Conservation (phyloP, 148 eudicot species). For the Linanthus parryae region DNA sequence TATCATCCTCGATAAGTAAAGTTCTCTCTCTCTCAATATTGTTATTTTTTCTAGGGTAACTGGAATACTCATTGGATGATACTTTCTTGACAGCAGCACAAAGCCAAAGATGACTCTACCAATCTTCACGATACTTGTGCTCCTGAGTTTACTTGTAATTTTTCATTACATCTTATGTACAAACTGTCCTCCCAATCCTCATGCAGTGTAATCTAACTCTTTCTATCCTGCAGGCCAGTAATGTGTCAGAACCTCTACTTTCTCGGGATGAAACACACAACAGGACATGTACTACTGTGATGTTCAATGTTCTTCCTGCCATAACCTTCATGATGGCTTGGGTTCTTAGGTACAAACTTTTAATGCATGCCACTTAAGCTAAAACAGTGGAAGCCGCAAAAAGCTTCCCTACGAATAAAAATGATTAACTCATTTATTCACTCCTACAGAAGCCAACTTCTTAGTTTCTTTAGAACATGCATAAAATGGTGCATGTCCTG, state of each 20-base stretch:
- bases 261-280: constrained; percentile 79
- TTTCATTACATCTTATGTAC: background rate
- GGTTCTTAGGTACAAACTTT: constrained; percentile 38
- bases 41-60: background rate
- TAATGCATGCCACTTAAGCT: too few relatives aligned
- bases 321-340: constrained; percentile 86
- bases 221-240: constrained; percentile 50
- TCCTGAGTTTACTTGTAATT: constrained; percentile 68
- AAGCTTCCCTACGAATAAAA: too few relatives aligned
- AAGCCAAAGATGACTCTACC: constrained; percentile 74
- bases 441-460: too few relatives aligned
- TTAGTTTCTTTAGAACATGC: background rate
- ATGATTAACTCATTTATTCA: too few relatives aligned
- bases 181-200: background rate
- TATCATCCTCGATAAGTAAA: constrained; percentile 60
- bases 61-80: background rate
- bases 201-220: background rate
- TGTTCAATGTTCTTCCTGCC: constrained; percentile 79
- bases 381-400: too few relatives aligned
- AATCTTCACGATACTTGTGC: constrained; percentile 54
- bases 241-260: constrained; percentile 78
- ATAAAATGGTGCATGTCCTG: background rate
- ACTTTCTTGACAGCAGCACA: constrained; percentile 50
- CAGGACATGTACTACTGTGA: constrained; percentile 78
- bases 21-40: constrained; percentile 11